phyloP scores from a whole-genome alignment of 306 rosid species.

The Dryas alaskensis region DNA sequence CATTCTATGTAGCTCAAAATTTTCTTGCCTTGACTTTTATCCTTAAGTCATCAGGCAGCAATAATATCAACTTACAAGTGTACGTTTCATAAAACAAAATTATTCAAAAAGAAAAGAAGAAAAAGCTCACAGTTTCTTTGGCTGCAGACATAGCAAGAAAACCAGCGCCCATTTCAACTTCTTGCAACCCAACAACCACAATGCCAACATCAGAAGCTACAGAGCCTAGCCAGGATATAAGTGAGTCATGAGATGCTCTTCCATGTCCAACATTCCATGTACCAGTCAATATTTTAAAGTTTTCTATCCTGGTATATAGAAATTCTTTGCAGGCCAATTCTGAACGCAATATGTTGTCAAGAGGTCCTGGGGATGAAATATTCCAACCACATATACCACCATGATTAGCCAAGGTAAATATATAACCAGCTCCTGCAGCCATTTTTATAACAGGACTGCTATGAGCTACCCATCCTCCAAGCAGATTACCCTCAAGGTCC shows the following conservation, averaged over 20 bases:
- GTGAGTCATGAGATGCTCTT: conserved; percentile 89
- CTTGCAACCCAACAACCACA: conserved; percentile 96
- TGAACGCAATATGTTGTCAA: conserved; percentile 64
- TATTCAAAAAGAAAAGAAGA: conserved; percentile 7
- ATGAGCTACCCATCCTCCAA: conserved; percentile 87
- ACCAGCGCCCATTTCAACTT: conserved; percentile 99
- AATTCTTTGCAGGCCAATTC: conserved; percentile 87
- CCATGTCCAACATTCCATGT: conserved; percentile 99
- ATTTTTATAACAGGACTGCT: conserved; percentile 67
- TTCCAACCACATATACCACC: conserved; percentile 98
- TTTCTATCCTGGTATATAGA: conserved; percentile 73
- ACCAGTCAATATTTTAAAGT: conserved; percentile 71
- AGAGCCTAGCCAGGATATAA: conserved; percentile 82
- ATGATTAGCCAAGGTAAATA: conserved; percentile 80
- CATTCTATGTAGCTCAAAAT: background rate
- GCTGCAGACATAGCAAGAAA: conserved; percentile 99
- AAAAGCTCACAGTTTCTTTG: conserved; percentile 81
- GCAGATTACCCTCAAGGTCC: conserved; percentile 76
- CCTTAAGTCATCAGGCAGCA: background rate
- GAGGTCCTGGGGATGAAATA: conserved; percentile 81
- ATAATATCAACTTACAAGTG: conserved; percentile 1
- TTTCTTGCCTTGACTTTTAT: background rate
- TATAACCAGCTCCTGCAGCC: conserved; percentile 66
- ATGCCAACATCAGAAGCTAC: conserved; percentile 72
- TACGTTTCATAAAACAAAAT: background rate